A percentile compares a stretch with the other conserved stretches of the same genome.
Evolutionary conservation across 208 protist species (phyloP).

Genomic region (Vickermania ingenoplastis): DNA sequence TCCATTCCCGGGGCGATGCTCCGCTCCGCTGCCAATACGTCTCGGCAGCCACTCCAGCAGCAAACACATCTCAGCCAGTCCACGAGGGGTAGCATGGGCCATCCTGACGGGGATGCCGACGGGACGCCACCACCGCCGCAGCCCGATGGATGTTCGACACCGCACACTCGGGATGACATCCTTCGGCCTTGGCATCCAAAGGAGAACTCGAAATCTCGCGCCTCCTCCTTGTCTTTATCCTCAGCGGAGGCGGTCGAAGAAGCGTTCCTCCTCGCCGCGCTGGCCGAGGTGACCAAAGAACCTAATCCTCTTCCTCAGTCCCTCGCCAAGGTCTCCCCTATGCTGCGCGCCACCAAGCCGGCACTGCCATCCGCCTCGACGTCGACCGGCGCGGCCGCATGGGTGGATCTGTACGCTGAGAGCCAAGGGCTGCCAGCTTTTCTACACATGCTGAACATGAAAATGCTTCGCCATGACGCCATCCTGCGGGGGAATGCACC

Average conservation of each 20-base stretch:
- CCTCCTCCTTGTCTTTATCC: too few species aligned
- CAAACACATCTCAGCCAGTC: too few species aligned
- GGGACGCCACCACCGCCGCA: background rate
- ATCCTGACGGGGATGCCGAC: conserved; percentile 55
- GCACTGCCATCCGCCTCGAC: conserved; percentile 2
- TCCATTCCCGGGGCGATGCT: too few species aligned
- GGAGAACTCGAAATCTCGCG: too few species aligned
- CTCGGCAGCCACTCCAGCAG: conserved; percentile 39
- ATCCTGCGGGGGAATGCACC: conserved; percentile 20
- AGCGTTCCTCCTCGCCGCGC: conserved; percentile 34
- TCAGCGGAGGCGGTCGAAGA: conserved; percentile 7
- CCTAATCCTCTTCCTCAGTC: conserved; percentile 22
- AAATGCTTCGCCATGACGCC: conserved; percentile 75
- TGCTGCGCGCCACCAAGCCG: conserved; percentile 13
- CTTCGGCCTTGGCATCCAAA: too few species aligned
- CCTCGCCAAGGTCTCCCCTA: conserved; percentile 25
- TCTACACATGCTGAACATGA: conserved; percentile 66
- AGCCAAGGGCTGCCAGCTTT: conserved; percentile 67
- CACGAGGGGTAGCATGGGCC: background rate
- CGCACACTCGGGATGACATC: too few species aligned
- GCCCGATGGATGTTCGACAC: too few species aligned
- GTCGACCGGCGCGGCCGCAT: background rate
- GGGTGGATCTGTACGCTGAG: conserved; percentile 67
- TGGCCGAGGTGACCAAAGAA: conserved; percentile 47
- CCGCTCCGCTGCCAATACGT: too few species aligned